Conservation (phyloP, 306 rosid species). For the Cucumis melo region DNA sequence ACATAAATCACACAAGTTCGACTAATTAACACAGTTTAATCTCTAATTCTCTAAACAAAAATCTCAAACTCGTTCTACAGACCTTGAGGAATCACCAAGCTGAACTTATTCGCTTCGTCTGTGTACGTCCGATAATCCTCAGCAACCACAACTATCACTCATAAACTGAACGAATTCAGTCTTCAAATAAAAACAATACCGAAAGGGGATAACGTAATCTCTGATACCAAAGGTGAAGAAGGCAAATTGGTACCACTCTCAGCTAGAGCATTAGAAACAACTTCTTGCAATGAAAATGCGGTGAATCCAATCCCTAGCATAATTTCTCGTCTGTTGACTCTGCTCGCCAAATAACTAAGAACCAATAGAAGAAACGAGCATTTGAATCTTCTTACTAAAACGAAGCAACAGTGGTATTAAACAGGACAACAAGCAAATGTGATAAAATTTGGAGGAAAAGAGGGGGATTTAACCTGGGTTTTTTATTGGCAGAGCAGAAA, state of each 20-base stretch:
- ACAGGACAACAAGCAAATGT: neutral
- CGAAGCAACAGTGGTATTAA: neutral
- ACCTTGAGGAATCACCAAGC: constrained; percentile 72
- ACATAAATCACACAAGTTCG: constrained; percentile 2
- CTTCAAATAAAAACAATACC: neutral
- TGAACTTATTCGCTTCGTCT: constrained; percentile 71
- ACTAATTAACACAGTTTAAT: neutral
- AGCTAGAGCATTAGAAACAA: constrained; percentile 23
- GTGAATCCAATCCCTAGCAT: constrained; percentile 21
- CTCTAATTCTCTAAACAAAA: neutral
- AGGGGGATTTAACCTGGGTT: neutral
- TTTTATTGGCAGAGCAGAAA: neutral
- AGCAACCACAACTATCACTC: constrained; percentile 27
- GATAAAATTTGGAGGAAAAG: neutral
- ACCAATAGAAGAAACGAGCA: neutral
- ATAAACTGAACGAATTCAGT: neutral
- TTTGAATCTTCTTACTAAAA: neutral
- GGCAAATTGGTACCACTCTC: constrained; percentile 8
- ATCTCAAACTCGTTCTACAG: neutral
- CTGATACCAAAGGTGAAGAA: neutral
- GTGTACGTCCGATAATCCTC: constrained; percentile 45
- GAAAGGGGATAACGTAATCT: neutral
- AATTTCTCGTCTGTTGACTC: constrained; percentile 41
- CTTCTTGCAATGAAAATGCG: constrained; percentile 19
- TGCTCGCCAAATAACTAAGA: neutral